Evolutionary conservation across 129 eudicot species (phyloP).

Genomic region (Glebionis coronaria): DNA sequence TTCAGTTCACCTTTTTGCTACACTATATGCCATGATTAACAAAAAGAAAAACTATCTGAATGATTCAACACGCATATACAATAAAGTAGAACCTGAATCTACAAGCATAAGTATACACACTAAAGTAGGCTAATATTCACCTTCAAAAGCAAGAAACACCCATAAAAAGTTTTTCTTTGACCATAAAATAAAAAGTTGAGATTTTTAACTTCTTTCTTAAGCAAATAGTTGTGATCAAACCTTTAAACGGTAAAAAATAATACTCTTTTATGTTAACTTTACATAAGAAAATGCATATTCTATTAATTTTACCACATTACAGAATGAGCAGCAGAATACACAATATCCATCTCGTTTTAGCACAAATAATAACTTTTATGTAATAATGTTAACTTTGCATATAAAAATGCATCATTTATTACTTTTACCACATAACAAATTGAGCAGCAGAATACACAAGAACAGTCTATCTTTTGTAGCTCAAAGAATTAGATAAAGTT

Average conservation of each 20-base stretch:
- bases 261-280: too few species aligned
- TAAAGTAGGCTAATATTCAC: slow-evolving; percentile 29
- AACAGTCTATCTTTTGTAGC: too few species aligned
- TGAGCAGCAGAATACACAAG: too few species aligned
- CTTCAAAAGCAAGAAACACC: slow-evolving; percentile 30
- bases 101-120: slow-evolving; percentile 27
- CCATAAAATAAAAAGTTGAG: background rate
- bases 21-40: slow-evolving; percentile 2
- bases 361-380: too few species aligned
- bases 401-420: too few species aligned
- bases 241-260: background rate
- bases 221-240: background rate
- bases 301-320: background rate
- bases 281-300: too few species aligned
- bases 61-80: slow-evolving; percentile 29
- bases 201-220: background rate
- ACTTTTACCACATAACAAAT: too few species aligned
- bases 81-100: slow-evolving; percentile 29
- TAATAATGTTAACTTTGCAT: too few species aligned
- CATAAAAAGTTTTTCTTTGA: slow-evolving; percentile 13
- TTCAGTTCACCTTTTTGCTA: slow-evolving; percentile 27
- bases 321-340: background rate
- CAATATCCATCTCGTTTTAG: background rate
- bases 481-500: too few species aligned
- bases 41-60: slow-evolving; percentile 1